phyloP scores from a whole-genome alignment of 1,284 basidiomycete species.

The Microbotryum violaceum region DNA sequence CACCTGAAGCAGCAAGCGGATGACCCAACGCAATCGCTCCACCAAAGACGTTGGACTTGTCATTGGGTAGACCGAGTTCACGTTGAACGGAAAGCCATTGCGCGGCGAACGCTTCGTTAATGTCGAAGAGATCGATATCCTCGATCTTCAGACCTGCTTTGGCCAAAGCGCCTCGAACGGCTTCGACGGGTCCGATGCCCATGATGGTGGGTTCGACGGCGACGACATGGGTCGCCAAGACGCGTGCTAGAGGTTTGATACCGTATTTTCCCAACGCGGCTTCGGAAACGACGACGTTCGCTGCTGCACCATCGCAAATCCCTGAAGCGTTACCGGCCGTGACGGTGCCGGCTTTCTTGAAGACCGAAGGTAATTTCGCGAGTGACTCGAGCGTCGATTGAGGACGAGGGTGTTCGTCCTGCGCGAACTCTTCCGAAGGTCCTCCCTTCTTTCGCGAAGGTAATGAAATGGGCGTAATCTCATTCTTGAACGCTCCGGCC shows the following conservation, averaged over 20 bases:
- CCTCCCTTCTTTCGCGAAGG: constrained; percentile 37
- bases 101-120: constrained; percentile 80
- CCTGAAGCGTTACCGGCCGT: constrained; percentile 95
- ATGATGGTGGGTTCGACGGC: constrained; percentile 52
- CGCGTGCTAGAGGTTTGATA: constrained; percentile 78
- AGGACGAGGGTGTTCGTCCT: constrained; percentile 54
- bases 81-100: constrained; percentile 89
- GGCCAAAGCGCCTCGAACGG: constrained; percentile 41
- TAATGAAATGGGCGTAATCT: constrained; percentile 41
- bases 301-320: constrained; percentile 85
- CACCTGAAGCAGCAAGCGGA: constrained; percentile 49
- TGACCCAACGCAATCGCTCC: constrained; percentile 49
- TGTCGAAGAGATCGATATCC: constrained; percentile 49
- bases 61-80: constrained; percentile 60
- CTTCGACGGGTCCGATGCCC: constrained; percentile 51
- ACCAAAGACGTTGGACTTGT: constrained; percentile 51
- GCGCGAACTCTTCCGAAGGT: constrained; percentile 36
- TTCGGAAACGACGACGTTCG: constrained; percentile 85
- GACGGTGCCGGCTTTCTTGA: constrained; percentile 80
- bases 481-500: constrained; percentile 43
- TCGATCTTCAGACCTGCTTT: constrained; percentile 42
- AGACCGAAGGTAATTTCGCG: constrained; percentile 73
- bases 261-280: constrained; percentile 82
- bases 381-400: constrained; percentile 89
- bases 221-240: constrained; percentile 57